Conservation (phyloP, 140 eudicot species). For the Cichorium intybus region DNA sequence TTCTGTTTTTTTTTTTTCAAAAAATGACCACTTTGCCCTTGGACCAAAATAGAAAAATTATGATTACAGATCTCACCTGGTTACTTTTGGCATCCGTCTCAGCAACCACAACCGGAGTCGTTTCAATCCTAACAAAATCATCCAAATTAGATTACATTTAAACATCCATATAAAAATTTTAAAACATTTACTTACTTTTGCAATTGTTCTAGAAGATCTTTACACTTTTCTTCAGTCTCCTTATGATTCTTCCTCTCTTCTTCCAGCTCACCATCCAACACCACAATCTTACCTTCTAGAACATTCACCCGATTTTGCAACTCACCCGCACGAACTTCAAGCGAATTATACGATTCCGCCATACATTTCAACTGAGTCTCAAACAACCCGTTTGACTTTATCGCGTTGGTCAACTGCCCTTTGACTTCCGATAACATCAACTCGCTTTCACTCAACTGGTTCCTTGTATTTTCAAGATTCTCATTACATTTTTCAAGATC, state of each 20-base stretch:
- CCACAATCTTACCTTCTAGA: constrained; percentile 50
- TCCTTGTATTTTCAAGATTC: constrained; percentile 53
- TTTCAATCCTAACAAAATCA: constrained; percentile 54
- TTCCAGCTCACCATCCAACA: constrained; percentile 61
- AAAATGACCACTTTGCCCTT: background rate
- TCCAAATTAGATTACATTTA: constrained; percentile 18
- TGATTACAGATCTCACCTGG: constrained; percentile 53
- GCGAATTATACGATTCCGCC: constrained; percentile 94
- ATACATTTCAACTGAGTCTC: constrained; percentile 98
- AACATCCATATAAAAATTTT: background rate
- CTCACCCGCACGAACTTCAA: constrained; percentile 76
- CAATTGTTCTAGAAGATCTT: constrained; percentile 73
- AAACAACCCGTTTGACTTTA: constrained; percentile 67
- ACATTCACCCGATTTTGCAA: constrained; percentile 58
- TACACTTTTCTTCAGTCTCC: constrained; percentile 62
- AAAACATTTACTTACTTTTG: constrained; percentile 47
- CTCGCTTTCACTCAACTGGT: constrained; percentile 76
- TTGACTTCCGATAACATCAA: constrained; percentile 58
- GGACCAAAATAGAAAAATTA: background rate
- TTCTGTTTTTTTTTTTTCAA: too few species aligned
- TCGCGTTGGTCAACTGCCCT: constrained; percentile 76
- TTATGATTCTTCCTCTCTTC: constrained; percentile 62
- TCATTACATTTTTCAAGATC: constrained; percentile 71
- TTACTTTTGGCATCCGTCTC: constrained; percentile 55
- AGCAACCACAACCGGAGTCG: constrained; percentile 43